phyloP scores from a whole-genome alignment of 2,329 filamentous ascomycete genomes.

The Anthostomella pinea region DNA sequence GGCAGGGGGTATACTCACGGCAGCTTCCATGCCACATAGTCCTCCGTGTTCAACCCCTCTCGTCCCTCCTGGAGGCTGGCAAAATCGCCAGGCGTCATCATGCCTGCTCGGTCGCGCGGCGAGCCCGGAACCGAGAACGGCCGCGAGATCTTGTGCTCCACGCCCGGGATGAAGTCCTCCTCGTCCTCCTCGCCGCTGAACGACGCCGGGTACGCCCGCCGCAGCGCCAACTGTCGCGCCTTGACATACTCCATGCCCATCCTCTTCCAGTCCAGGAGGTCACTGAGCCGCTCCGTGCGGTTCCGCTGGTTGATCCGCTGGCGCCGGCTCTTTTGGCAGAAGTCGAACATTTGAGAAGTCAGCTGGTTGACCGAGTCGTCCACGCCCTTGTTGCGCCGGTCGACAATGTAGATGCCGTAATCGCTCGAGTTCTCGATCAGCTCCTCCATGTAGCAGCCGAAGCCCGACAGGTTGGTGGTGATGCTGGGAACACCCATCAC shows the following conservation, averaged over 20 bases:
- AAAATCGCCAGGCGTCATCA: conserved; percentile 99
- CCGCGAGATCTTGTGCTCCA: conserved; percentile 91
- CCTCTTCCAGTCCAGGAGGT: conserved; percentile 96
- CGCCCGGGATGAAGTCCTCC: conserved; percentile 85
- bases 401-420: conserved; percentile 98
- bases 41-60: conserved; percentile 90
- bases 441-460: conserved; percentile 99
- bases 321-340: conserved; percentile 85
- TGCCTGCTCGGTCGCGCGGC: conserved; percentile 83
- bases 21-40: conserved; percentile 97
- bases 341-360: conserved; percentile 89
- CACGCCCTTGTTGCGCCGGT: conserved; percentile 89
- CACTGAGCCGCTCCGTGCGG: conserved; percentile 89
- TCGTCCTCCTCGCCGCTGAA: conserved; percentile 80
- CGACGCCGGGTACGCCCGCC: conserved; percentile 85
- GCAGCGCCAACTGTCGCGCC: conserved; percentile 85
- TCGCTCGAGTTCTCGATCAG: conserved; percentile 96
- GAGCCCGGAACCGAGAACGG: conserved; percentile 93
- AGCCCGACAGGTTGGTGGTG: conserved; percentile 95
- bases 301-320: conserved; percentile 99
- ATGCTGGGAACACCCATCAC: conserved; percentile 99
- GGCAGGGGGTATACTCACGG: conserved; percentile 87
- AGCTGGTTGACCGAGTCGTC: conserved; percentile 98
- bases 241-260: conserved; percentile 99
- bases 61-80: conserved; percentile 91